A percentile compares a stretch with the other conserved stretches of the same genome.
Evolutionary conservation across 768 basidiomycete species (phyloP).

Genomic region (Mycena galopus): DNA sequence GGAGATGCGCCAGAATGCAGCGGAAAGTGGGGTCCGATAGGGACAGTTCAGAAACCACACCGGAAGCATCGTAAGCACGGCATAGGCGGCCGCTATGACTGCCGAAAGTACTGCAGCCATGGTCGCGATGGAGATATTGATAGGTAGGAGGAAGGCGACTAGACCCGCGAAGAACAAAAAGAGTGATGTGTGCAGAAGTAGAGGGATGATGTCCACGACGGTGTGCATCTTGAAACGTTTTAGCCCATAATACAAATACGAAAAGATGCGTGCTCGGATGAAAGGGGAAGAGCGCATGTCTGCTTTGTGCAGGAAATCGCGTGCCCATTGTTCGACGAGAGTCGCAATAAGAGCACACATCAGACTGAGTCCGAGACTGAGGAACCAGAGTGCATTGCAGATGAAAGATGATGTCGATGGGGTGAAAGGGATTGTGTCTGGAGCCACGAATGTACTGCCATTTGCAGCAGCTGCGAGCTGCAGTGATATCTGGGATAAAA

Average conservation of each 20-base stretch:
- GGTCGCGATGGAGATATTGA: neutral
- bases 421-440: neutral
- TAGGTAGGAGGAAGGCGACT: neutral
- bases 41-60: neutral
- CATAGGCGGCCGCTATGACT: neutral
- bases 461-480: neutral
- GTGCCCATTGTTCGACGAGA: neutral
- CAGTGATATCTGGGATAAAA: neutral
- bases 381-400: neutral
- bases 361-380: too few species aligned
- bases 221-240: too few species aligned
- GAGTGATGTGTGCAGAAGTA: neutral
- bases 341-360: neutral
- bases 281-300: too few species aligned
- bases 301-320: slow-evolving; percentile 2
- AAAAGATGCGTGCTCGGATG: too few species aligned
- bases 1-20: neutral
- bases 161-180: neutral
- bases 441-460: neutral
- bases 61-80: neutral
- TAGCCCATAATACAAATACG: too few species aligned
- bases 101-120: neutral
- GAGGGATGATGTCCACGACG: too few species aligned
- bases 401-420: neutral
- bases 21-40: neutral